Base-by-base conservation (phyloP, 768 basidiomycete genomes). In the Steccherinum ochraceum region DNA sequence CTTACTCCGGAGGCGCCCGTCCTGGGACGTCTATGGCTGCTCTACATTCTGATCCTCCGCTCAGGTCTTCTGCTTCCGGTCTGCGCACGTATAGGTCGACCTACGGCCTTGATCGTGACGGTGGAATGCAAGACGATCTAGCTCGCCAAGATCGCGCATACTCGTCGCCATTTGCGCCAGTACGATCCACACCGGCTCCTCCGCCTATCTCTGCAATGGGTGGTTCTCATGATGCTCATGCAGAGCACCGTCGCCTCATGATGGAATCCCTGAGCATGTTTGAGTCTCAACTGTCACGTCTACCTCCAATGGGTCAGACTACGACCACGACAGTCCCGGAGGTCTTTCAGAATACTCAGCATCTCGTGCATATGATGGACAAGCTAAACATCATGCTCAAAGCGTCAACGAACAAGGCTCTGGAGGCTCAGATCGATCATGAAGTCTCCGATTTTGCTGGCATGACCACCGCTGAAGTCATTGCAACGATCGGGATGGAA, bases 361-460 rank as follows among this genome's bases (percentile, higher is more conserved):
- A 70, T 13, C 74, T 89, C 24, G 84, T 86, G 12, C 71, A 74
- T 46, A 73, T 80, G 24, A 78, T 86, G n/a, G 83, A 86, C 53
- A 73, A 76, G 54, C 67, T 93, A 49, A 86, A 88, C 57, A 74
- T 59, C 47, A 69, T 86, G 56, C 64, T 91, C 57, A 72, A 81
- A 43, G 61, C 65, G 1, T 80, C 77, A 2, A 82, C 80, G 12
- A 68, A 73, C 50, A 67, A 72, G 40, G 83, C 89, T 1, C 64
- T 90, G 46, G 85, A 89, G 55, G 74, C 78, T 49, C 86, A 89
- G 65, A 84, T 93, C 45, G 79, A 85, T 35, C 79, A 83, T 0
- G 89, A 92, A 62, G 81, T 91, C 1, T 78, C 75, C 26, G 75
- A 72, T 49, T 49, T 40, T 35, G 57, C 54, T 12, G 60, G 61